Base-by-base conservation (phyloP, 768 basidiomycete genomes). In the Mycena vitilis region DNA sequence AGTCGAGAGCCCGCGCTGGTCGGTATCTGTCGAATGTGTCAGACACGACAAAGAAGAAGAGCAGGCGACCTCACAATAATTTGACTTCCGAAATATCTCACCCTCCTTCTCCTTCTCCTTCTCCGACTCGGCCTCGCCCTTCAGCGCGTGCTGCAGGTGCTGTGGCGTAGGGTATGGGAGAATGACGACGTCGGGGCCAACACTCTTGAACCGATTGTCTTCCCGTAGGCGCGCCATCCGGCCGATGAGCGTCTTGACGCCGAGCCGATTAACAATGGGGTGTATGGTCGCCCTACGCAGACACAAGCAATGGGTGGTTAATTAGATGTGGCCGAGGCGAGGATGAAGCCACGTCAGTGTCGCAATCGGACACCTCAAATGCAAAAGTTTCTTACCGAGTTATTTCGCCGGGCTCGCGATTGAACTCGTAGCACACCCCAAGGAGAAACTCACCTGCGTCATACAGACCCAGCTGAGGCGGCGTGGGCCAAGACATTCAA, bases 41-140 rank as follows among this genome's bases (percentile, higher is more conserved):
- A 54, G 59, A 58, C 64, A 47, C 34, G 18, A 54, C 30, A 15
- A 63, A 44, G 37, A 37, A 18, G 5, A 51, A 54, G 63, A 6
- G 8, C 49, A 8, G 58, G 69, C 12, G 25, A 66, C 79, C 93
- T 76, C 73, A 97, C 97, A 95, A 75, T 96, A 98, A 75, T 97
- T 96, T 52, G 95, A 96, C 82, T 99, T 99, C 93, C 95, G 96
- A 78, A 98, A 99, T 45, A 98, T 85, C 79, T 96, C 95, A 34
- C 89, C 93, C n/a, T n/a, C n/a, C n/a, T n/a, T n/a, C 74, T 94
- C 92, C 69, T 89, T 89, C 59, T n/a, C n/a, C n/a, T n/a, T n/a
- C n/a, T 83, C 81, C 42, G 72, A 73, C 56, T 83, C 81, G 12
- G 77, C 71, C 48, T 51, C 55, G 20, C 30, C 55, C 69, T 84